Evolutionary conservation across 306 rosid species (phyloP).

Genomic region (Quercus agrifolia): DNA sequence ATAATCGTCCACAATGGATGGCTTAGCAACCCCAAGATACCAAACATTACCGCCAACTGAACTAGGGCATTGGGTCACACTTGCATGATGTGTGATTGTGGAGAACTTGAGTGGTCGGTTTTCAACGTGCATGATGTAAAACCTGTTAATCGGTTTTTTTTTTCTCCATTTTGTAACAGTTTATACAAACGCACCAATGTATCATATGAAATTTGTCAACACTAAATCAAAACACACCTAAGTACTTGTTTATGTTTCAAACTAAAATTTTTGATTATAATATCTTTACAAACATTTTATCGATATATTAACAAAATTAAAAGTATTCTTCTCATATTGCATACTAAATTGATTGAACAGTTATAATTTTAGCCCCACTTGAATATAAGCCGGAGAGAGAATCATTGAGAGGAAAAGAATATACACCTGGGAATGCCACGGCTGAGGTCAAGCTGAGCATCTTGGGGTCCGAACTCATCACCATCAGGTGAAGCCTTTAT

Average conservation of each 20-base stretch:
- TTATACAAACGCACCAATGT: no score
- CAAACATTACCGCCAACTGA: slow-evolving; percentile 68
- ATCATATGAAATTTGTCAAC: no score
- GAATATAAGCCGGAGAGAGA: no score
- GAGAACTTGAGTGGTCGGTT: slow-evolving; percentile 50
- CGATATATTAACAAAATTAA: no score
- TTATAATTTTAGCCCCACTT: no score
- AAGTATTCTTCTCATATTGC: no score
- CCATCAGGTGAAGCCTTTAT: slow-evolving; percentile 54
- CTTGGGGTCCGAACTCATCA: slow-evolving; percentile 52
- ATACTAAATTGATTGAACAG: no score
- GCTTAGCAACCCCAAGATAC: slow-evolving; percentile 87
- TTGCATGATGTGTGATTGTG: slow-evolving; percentile 72
- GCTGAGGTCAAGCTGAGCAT: slow-evolving; percentile 78
- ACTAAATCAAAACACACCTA: no score
- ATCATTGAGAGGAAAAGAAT: not conserved
- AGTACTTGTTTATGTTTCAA: no score
- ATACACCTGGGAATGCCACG: slow-evolving; percentile 72
- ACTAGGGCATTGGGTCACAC: slow-evolving; percentile 88
- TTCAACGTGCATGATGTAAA: slow-evolving; percentile 71
- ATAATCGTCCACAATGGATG: slow-evolving; percentile 50
- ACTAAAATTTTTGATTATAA: rapidly evolving
- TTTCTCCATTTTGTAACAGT: no score
- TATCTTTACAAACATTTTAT: no score
- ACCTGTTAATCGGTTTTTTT: slow-evolving; percentile 24